These are phyloP conservation scores for Cutaneotrichosporon arboriforme DNA, from an alignment of 1,284 basidiomycete species.

Conservation along the genomic window DNA sequence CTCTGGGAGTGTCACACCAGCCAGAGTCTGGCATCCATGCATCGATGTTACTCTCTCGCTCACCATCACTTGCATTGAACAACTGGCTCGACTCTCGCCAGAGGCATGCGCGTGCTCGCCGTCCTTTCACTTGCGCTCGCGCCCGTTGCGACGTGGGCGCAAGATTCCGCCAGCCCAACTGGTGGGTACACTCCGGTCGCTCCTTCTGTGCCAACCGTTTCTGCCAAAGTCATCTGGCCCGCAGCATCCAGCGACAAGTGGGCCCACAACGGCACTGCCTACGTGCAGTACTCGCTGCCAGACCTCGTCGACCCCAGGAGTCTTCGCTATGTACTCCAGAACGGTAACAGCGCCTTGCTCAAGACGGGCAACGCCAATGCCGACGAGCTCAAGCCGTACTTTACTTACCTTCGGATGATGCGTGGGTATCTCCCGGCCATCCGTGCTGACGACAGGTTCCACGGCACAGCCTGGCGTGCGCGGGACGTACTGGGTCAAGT, in stretches of 20 bases:
- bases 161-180: no score
- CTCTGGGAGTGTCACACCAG: no score
- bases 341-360: neutral
- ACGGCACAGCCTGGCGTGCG: neutral
- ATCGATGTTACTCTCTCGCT: no score
- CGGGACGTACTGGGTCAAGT: slow-evolving; percentile 1
- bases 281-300: neutral
- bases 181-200: no score
- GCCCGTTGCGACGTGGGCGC: no score
- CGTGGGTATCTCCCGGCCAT: neutral
- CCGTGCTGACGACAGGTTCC: neutral
- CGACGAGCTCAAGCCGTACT: neutral
- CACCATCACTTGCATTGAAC: no score
- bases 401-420: neutral
- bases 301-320: neutral
- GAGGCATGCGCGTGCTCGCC: no score
- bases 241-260: neutral
- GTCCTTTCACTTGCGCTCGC: no score
- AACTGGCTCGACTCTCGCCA: no score
- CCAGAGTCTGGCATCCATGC: no score
- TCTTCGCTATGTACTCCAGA: neutral
- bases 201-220: neutral
- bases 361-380: neutral
- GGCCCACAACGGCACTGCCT: slow-evolving; percentile 2
- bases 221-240: neutral